phyloP scores from a whole-genome alignment of 192 early-diverging fungal species.

The Paraglomus occultum region DNA sequence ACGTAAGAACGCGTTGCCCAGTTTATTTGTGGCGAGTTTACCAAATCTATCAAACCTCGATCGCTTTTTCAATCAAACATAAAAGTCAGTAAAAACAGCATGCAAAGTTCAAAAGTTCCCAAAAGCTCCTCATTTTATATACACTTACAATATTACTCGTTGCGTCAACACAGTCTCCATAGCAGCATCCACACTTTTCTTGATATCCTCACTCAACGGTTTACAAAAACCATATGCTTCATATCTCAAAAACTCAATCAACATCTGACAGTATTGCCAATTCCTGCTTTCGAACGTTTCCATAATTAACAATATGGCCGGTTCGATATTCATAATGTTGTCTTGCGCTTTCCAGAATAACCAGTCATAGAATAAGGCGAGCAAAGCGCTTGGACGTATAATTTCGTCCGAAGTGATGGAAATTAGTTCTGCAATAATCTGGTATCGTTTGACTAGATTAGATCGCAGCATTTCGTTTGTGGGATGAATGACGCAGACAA shows the following conservation, averaged over 20 bases:
- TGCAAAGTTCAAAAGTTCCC: no score
- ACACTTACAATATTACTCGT: conserved; percentile 60
- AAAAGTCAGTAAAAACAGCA: no score
- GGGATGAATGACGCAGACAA: conserved; percentile 71
- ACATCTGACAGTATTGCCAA: conserved; percentile 31
- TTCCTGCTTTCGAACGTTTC: conserved; percentile 45
- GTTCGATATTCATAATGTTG: conserved; percentile 77
- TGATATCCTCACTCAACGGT: conserved; percentile 45
- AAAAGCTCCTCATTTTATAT: background rate
- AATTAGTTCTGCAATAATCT: conserved; percentile 61
- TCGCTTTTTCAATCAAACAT: no score
- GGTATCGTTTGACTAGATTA: conserved; percentile 69
- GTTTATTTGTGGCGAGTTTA: no score
- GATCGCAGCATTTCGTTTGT: conserved; percentile 67
- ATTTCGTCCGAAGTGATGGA: conserved; percentile 46
- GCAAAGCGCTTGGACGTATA: background rate
- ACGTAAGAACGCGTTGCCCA: no score
- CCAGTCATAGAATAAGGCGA: conserved; percentile 80
- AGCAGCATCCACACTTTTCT: conserved; percentile 46
- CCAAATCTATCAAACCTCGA: no score
- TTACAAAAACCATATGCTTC: conserved; percentile 60
- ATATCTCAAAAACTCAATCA: conserved; percentile 68
- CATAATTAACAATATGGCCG: conserved; percentile 66
- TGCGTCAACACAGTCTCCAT: conserved; percentile 61
- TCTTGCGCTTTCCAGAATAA: conserved; percentile 65